Base-by-base conservation (phyloP, 1,284 basidiomycete species). In the Trichosporon sp. region DNA sequence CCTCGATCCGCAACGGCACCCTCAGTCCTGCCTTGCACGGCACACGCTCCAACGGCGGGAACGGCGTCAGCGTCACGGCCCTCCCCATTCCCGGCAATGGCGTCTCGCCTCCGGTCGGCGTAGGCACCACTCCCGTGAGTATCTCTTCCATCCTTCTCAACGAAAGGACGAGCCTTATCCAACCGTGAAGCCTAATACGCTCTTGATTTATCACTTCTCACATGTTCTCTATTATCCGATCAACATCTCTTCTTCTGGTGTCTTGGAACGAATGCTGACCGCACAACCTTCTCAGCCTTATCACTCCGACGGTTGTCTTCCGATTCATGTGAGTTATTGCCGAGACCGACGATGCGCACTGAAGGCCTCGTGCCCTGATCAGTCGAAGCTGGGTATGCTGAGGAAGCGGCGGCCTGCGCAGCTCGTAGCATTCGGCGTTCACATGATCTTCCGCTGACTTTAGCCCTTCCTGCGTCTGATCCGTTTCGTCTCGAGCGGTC, bases 401-500 rank as follows among this genome's bases (percentile, higher is more conserved):
- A 46, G 43, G 7, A 10, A 37, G 8, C 35, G 35, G 35, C 35
- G 8, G 8, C 35, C 35, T 10, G 35, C 35, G 35, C 35, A 5
- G 8, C 35, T 10, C 8, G 6, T 37, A 37, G 8, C 35, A 7
- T 10, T 37, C 35, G 35, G 43, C 43, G 14, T n/a, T 6, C 43
- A 5, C 14, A 46, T 46, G 16, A 19, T 19, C 26, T 2, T n/a
- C 43, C 21, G 43, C 56, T 67, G 7, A 63, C 31, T 2, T 14
- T n/a, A 63, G 75, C 46, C 70, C 14, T 81, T 78, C 76, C 68
- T 40, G 19, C 74, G 78, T 31, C 75, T 81, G 21, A 74, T 79
- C 54, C 76, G 78, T 31, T 80, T 79, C 73, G 63, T 73, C 65
- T 65, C 75, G 0, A 73, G 78, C 48, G 76, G 76, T 11, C 71